A percentile compares a stretch with the other conserved stretches of the same genome.
These are phyloP conservation scores for Emergomyces africanus DNA, from an alignment of 2,329 filamentous ascomycete genomes.

Conservation along the genomic window DNA sequence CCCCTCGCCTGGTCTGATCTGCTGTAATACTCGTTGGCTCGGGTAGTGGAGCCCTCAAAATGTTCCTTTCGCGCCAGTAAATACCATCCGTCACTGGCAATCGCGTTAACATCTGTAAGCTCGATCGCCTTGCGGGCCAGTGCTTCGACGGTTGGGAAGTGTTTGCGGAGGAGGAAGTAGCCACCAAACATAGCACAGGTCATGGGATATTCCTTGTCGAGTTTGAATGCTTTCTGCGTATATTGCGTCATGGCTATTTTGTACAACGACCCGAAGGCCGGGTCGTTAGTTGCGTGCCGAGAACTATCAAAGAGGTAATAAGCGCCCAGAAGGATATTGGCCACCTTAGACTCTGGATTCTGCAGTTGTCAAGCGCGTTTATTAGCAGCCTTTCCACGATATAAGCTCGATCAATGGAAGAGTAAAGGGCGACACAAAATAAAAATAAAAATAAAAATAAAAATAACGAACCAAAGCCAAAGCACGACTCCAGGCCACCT, in stretches of 20 bases:
- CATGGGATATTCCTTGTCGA: slow-evolving; percentile 80
- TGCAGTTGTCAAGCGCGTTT: slow-evolving; percentile 13
- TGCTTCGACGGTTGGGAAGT: slow-evolving; percentile 67
- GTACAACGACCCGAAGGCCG: slow-evolving; percentile 73
- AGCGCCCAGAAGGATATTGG: slow-evolving; percentile 77
- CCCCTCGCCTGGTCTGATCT: slow-evolving; percentile 85
- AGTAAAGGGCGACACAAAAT: neutral
- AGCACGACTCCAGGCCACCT: slow-evolving; percentile 75
- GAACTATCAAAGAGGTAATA: slow-evolving; percentile 83
- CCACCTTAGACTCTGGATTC: slow-evolving; percentile 72
- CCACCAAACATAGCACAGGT: slow-evolving; percentile 81
- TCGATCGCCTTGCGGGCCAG: slow-evolving; percentile 89
- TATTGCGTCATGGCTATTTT: slow-evolving; percentile 91
- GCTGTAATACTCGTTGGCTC: slow-evolving; percentile 74
- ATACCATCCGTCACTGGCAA: slow-evolving; percentile 97
- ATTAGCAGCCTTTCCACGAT: slow-evolving; percentile 7
- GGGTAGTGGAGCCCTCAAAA: slow-evolving; percentile 59
- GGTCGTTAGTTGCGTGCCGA: slow-evolving; percentile 68
- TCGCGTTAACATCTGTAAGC: slow-evolving; percentile 87
- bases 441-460: too few relatives aligned
- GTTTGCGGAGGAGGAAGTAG: slow-evolving; percentile 78
- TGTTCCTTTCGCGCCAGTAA: slow-evolving; percentile 85
- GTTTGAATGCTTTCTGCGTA: slow-evolving; percentile 84
- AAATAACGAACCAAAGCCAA: slow-evolving; percentile 53
- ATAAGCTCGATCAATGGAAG: neutral